These are phyloP conservation scores for Coemansia sp. DNA, from an alignment of 192 early-diverging fungal species.

Conservation along the genomic window DNA sequence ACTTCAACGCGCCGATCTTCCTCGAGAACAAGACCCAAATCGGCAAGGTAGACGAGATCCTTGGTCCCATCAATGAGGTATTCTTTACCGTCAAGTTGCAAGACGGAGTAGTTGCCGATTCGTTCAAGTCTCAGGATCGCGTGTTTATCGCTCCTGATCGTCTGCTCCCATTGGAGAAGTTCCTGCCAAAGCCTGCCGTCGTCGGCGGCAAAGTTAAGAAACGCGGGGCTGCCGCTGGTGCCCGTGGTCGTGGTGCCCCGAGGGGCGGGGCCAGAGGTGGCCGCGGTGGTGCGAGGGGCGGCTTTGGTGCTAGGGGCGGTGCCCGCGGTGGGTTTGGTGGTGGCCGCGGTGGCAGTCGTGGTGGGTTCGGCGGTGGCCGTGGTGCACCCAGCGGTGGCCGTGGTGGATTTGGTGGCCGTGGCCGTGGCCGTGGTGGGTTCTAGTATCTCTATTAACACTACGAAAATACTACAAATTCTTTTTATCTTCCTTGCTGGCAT, in stretches of 20 bases:
- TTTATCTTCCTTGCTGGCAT: background rate
- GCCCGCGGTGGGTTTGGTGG: slow-evolving; percentile 50
- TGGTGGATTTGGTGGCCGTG: slow-evolving; percentile 48
- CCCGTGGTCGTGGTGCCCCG: slow-evolving; percentile 56
- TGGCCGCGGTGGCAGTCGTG: slow-evolving; percentile 52
- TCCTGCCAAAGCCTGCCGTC: slow-evolving; percentile 90
- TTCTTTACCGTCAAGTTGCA: slow-evolving; percentile 97
- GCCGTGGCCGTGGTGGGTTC: slow-evolving; percentile 49
- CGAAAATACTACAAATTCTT: slow-evolving; percentile 3
- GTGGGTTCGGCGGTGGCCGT: slow-evolving; percentile 55
- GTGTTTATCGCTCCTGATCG: slow-evolving; percentile 94
- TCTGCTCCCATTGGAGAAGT: slow-evolving; percentile 92
- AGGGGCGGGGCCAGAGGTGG: slow-evolving; percentile 22
- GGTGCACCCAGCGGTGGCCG: slow-evolving; percentile 52
- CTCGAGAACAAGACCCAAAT: slow-evolving; percentile 98
- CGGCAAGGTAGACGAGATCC: slow-evolving; percentile 98
- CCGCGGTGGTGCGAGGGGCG: slow-evolving; percentile 49
- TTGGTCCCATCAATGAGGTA: slow-evolving; percentile 96
- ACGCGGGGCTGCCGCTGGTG: slow-evolving; percentile 62
- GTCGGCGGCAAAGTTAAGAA: slow-evolving; percentile 54
- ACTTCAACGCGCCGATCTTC: slow-evolving; percentile 99
- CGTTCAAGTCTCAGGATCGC: slow-evolving; percentile 88
- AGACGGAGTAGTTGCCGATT: slow-evolving; percentile 85
- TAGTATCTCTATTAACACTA: background rate
- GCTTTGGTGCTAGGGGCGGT: slow-evolving; percentile 53